A percentile compares a stretch with the other conserved stretches of the same genome.
Evolutionary conservation across 2,329 filamentous ascomycete genomes (phyloP).

Genomic region (Penicillium sp.): DNA sequence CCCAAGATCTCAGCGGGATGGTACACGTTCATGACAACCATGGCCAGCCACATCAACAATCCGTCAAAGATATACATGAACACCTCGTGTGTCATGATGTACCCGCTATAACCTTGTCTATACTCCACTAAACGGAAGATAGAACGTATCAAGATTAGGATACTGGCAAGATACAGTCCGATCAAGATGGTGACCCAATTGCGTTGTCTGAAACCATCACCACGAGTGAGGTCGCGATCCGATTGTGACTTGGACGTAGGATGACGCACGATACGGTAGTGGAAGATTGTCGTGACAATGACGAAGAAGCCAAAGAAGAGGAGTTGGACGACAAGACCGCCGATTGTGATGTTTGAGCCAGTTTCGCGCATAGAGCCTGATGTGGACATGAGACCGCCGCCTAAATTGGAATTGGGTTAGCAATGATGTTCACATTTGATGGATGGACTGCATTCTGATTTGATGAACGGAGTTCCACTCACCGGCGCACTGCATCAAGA

Average conservation of each 20-base stretch:
- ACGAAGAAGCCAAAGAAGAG: slow-evolving; percentile 59
- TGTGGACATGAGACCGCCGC: slow-evolving; percentile 31
- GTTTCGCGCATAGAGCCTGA: slow-evolving; percentile 16
- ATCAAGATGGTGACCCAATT: slow-evolving; percentile 21
- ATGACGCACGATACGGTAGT: slow-evolving; percentile 41
- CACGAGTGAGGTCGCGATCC: slow-evolving; percentile 7
- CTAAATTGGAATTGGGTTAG: slow-evolving; percentile 12
- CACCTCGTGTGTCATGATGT: slow-evolving; percentile 28
- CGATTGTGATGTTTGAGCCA: slow-evolving; percentile 50
- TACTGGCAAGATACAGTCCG: slow-evolving; percentile 20
- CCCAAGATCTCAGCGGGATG: slow-evolving; percentile 23
- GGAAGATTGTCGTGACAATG: slow-evolving; percentile 51
- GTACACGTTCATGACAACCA: slow-evolving; percentile 25
- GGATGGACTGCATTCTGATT: background rate
- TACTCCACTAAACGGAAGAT: slow-evolving; percentile 34
- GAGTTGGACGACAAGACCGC: slow-evolving; percentile 59
- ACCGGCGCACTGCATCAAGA: slow-evolving; percentile 34
- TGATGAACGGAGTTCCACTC: background rate
- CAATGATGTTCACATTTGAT: background rate
- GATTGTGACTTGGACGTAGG: slow-evolving; percentile 15
- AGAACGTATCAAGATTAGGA: slow-evolving; percentile 28
- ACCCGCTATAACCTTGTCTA: slow-evolving; percentile 27
- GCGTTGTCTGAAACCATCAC: slow-evolving; percentile 18
- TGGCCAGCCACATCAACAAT: slow-evolving; percentile 27
- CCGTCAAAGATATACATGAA: slow-evolving; percentile 33